Evolutionary conservation across 257 asterid species (phyloP).

Genomic region (Salvia rosmarinus): DNA sequence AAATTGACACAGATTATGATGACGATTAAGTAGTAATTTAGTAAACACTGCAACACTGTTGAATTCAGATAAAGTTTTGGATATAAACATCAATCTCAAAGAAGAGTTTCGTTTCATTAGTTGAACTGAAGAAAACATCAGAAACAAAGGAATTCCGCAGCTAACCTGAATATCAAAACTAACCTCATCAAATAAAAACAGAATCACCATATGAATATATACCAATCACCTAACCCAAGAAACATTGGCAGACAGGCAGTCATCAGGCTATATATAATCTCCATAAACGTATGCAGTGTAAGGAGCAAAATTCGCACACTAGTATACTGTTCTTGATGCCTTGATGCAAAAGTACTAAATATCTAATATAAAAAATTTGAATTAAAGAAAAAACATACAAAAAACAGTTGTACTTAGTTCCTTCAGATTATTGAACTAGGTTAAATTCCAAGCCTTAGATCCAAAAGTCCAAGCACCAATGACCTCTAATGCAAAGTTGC

Average conservation of each 20-base stretch:
- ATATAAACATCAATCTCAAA: conserved; percentile 10
- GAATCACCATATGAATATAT: not conserved
- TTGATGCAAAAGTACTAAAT: not conserved
- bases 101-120: conserved; percentile 1
- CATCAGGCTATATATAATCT: not conserved
- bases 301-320: not conserved
- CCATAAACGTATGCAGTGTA: not conserved
- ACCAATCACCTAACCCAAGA: not conserved
- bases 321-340: not conserved
- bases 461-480: not conserved
- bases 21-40: not conserved
- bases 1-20: not conserved
- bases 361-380: not conserved
- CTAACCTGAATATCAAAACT: not conserved
- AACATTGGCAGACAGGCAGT: not conserved
- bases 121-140: not conserved
- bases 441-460: conserved; percentile 8
- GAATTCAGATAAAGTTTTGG: not conserved
- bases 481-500: conserved; percentile 4
- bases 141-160: not conserved
- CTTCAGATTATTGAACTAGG: conserved; percentile 2
- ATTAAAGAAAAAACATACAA: not conserved
- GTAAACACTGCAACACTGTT: not conserved
- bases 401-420: not conserved
- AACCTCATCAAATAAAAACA: not conserved